Base-by-base conservation (phyloP, 2,329 filamentous ascomycete genomes). In the Alternaria sp. region DNA sequence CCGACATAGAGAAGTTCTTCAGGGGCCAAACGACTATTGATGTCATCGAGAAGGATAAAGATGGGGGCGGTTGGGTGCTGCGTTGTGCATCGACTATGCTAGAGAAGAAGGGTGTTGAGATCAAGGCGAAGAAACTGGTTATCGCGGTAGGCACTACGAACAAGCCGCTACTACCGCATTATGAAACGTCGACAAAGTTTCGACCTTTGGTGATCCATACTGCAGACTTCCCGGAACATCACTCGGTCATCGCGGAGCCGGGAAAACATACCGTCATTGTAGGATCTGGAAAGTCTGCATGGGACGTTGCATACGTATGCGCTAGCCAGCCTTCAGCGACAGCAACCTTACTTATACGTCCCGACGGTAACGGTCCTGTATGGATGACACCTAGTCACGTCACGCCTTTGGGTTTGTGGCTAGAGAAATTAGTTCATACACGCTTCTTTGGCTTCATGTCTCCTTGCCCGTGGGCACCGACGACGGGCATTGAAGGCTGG, bases 401-500 rank as follows among this genome's bases (percentile, higher is more conserved):
- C 16, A 91, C 89, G 1, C 89, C 89, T 0, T 72, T 91, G n/a
- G 89, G 89, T 74, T 85, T 84, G 59, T 88, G 86, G 84, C 79
- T 92, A 0, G 90, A 93, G 76, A 87, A 89, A 68, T 83, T 93
- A 5, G 84, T 90, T 4, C 85, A 86, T 32, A 90, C 86, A 0
- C 87, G 91, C 0, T 83, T 91, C 64, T 78, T 93, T 54, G 90
- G 87, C 2, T 93, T 89, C 88, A 88, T 94, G 76, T 89, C 86
- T 53, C 91, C 92, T 0, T 93, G 90, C 72, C 84, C 90, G 14
- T 94, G 90, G 89, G 89, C 88, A 5, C 81, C 83, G 2, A 85
- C 83, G 2, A 89, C 88, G 69, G 89, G 89, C 1, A 90, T 85
- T 65, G 79, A 74, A 61, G 69, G 83, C 12, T 79, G 78, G 11